Percentiles rank a stretch among this genome's conserved stretches.
These are phyloP conservation scores for Anacardium occidentale DNA, from an alignment of 345 rosid species.

Conservation along the genomic window DNA sequence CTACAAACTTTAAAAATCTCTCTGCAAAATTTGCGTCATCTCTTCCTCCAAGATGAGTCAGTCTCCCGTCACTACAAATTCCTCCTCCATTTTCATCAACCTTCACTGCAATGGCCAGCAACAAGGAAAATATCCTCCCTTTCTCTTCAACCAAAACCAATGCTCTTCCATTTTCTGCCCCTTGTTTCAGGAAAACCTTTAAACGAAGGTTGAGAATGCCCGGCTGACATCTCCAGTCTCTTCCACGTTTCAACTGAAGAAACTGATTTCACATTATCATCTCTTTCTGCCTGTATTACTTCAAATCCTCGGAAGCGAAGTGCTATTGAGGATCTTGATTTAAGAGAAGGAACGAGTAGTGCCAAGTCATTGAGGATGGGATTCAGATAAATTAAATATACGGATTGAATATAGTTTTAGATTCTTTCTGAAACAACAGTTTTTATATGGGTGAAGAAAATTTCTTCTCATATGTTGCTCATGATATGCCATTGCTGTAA, in stretches of 20 bases:
- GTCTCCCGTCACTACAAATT: conserved; percentile 1
- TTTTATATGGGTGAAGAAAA: background rate
- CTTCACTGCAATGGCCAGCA: background rate
- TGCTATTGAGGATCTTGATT: conserved; percentile 7
- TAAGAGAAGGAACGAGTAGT: background rate
- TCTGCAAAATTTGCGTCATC: background rate
- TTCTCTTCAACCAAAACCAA: conserved; percentile 2
- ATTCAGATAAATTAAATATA: conserved; percentile 17
- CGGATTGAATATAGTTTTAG: background rate
- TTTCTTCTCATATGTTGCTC: background rate
- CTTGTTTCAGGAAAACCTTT: conserved; percentile 14
- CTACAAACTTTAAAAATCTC: background rate
- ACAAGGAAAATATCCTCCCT: conserved; percentile 26
- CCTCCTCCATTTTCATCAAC: background rate
- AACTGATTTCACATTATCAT: background rate
- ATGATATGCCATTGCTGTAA: background rate
- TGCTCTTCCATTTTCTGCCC: conserved; percentile 1
- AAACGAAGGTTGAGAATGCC: conserved; percentile 25
- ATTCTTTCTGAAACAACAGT: too few species aligned
- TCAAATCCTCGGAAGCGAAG: conserved; percentile 25
- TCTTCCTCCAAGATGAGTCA: conserved; percentile 22
- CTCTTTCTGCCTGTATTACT: conserved; percentile 4
- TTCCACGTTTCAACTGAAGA: conserved; percentile 14
- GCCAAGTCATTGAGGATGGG: conserved; percentile 22
- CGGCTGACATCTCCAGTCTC: conserved; percentile 24